Evolutionary conservation across 106 monocot species (phyloP), one percentile per base, ranked within the genome.

Genomic region (Iris macrosiphon): DNA sequence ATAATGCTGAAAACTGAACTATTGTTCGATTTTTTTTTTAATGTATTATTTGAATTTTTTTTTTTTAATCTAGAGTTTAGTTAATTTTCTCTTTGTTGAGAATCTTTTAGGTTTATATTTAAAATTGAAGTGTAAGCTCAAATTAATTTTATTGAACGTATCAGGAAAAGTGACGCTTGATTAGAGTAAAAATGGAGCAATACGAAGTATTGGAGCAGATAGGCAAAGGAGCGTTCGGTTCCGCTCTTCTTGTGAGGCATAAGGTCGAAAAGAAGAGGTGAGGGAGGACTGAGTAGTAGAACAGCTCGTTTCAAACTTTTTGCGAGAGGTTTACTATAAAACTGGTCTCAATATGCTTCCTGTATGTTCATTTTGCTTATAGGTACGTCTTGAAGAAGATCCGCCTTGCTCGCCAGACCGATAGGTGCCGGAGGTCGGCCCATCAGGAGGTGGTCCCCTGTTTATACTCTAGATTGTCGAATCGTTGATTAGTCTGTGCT

Each of bases 121-220:
- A n/a, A n/a, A n/a, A n/a, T n/a, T n/a, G n/a, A n/a, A n/a, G n/a
- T n/a, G n/a, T n/a, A n/a, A n/a, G n/a, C n/a, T n/a, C n/a, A n/a
- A n/a, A 44, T 19, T 44, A 19, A 44, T 18, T 44, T 44, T 44
- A n/a, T 19, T 16, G 3, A 44, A 44, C 20, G 5, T 11, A 17
- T 19, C 16, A 47, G 3, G 47, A 4, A 47, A 25, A 47, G 24
- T 18, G n/a, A 44, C 16, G 43, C 43, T 47, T 25, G 47, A 24
- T 47, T 47, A 24, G 10, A 25, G 47, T 15, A 47, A 62, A 54
- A 54, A 96, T 96, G 96, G 96, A 96, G 13, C 82, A 86, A 49
- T 96, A 96, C 55, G 96, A 96, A 70, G 77, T 96, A 44, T 74
- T 96, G 62, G 96, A 96, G 86, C 96, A 96, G 75, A 96, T 96